Percentiles rank a stretch among this genome's conserved stretches.
phyloP scores from a whole-genome alignment of 208 protist genomes.

The Tritrichomonas foetus region DNA sequence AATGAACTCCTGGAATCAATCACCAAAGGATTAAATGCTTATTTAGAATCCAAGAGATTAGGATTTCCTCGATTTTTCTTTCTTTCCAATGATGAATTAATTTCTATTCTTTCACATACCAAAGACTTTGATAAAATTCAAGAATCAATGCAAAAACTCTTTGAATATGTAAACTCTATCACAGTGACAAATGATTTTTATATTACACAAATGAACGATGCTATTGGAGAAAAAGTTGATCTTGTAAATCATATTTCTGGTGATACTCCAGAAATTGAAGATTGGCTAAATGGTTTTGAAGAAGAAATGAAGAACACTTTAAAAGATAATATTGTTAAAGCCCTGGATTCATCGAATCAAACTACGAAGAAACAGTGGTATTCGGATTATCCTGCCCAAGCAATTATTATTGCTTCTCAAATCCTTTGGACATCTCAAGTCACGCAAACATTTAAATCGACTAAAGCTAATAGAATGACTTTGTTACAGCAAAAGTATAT shows the following conservation, averaged over 20 bases:
- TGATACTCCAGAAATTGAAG: conserved; percentile 75
- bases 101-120: conserved; percentile 89
- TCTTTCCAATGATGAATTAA: conserved; percentile 88
- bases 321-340: not conserved
- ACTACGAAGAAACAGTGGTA: conserved; percentile 74
- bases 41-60: conserved; percentile 77
- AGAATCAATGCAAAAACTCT: conserved; percentile 90
- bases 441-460: conserved; percentile 67
- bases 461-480: not conserved
- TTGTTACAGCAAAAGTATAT: conserved; percentile 54
- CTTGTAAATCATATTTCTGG: conserved; percentile 46
- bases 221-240: conserved; percentile 50
- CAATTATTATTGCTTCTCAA: conserved; percentile 78
- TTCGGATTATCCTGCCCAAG: conserved; percentile 77
- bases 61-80: conserved; percentile 76
- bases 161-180: conserved; percentile 76
- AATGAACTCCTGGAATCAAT: conserved; percentile 77
- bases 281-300: conserved; percentile 92
- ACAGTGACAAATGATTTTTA: conserved; percentile 64
- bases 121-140: conserved; percentile 89
- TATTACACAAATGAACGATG: conserved; percentile 64
- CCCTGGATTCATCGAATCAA: conserved; percentile 45
- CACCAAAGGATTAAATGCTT: conserved; percentile 70
- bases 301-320: conserved; percentile 44
- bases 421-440: conserved; percentile 80